A percentile compares a stretch with the other conserved stretches of the same genome.
These are phyloP conservation scores for Fistulinella prunicolor DNA, from an alignment of 768 basidiomycete genomes.

Conservation along the genomic window DNA sequence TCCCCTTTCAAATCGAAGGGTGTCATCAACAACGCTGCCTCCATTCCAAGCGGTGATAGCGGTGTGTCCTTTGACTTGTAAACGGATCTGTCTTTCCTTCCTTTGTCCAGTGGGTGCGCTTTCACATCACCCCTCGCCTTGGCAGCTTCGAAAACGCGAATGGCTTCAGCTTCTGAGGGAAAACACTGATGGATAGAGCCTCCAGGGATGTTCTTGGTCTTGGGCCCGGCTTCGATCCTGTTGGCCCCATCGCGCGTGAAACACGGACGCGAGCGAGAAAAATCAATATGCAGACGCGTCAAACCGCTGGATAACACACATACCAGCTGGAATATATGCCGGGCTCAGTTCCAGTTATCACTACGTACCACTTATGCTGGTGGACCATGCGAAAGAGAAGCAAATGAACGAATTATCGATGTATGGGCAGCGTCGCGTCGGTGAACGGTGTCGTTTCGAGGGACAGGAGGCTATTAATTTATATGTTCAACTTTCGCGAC, in stretches of 20 bases:
- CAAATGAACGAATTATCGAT: background rate
- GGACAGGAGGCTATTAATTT: constrained; percentile 26
- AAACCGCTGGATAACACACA: constrained; percentile 2
- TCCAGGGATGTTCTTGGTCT: constrained; percentile 42
- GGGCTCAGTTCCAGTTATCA: constrained; percentile 25
- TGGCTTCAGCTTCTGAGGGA: constrained; percentile 41
- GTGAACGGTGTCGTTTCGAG: background rate
- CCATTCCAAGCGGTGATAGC: constrained; percentile 18
- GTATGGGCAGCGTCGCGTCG: constrained; percentile 1
- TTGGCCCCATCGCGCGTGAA: constrained; percentile 5
- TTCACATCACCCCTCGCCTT: constrained; percentile 28
- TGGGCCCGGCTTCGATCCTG: constrained; percentile 47
- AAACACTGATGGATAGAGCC: constrained; percentile 45
- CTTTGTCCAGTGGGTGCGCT: constrained; percentile 7
- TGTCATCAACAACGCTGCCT: constrained; percentile 14
- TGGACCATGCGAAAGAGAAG: constrained; percentile 9
- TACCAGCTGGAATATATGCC: constrained; percentile 31
- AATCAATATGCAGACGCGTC: constrained; percentile 6
- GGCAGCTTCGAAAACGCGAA: constrained; percentile 29
- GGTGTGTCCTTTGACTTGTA: constrained; percentile 5
- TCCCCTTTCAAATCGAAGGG: constrained; percentile 8
- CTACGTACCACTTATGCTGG: constrained; percentile 28
- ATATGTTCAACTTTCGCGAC: constrained; percentile 19
- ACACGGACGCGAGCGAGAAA: too few relatives aligned
- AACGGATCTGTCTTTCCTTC: background rate